Conservation (phyloP, 2,329 filamentous ascomycete species). For the Curvularia spicifera region DNA sequence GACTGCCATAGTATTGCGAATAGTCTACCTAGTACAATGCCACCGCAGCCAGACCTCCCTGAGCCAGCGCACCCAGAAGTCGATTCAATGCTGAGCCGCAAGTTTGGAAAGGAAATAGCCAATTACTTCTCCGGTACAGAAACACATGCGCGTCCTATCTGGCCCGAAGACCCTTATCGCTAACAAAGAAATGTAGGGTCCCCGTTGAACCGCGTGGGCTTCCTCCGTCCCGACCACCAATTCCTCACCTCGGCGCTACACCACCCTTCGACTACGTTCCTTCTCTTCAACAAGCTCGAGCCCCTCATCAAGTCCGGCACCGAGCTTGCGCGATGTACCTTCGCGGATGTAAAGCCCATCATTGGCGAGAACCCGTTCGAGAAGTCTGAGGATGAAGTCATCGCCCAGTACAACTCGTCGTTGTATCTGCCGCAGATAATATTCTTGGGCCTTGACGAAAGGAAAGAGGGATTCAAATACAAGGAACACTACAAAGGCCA, state of each 20-base stretch:
- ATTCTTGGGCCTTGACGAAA: constrained; percentile 84
- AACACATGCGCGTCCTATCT: neutral
- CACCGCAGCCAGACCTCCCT: constrained; percentile 57
- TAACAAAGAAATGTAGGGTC: constrained; percentile 58
- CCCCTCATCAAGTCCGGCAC: constrained; percentile 70
- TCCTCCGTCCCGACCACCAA: constrained; percentile 72
- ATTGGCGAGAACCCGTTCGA: constrained; percentile 75
- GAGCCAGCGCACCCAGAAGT: constrained; percentile 64
- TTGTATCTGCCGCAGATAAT: constrained; percentile 73
- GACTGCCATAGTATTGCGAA: neutral
- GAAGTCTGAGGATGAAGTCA: constrained; percentile 72
- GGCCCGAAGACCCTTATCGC: neutral
- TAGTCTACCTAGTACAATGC: constrained; percentile 30
- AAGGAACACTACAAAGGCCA: constrained; percentile 74
- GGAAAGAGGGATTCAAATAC: constrained; percentile 62
- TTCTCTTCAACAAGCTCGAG: constrained; percentile 79
- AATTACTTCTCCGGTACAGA: constrained; percentile 76
- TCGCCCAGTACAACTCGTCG: constrained; percentile 76
- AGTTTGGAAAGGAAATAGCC: constrained; percentile 78
- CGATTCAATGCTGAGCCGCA: constrained; percentile 74
- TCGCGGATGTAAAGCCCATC: constrained; percentile 71
- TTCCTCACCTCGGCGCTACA: constrained; percentile 73
- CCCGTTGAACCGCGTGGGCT: constrained; percentile 79
- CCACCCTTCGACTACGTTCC: constrained; percentile 71
- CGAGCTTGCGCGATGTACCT: constrained; percentile 71